Evolutionary conservation across 1,139 yeast species (phyloP).

Genomic region (Yamadazyma trypodendri): DNA sequence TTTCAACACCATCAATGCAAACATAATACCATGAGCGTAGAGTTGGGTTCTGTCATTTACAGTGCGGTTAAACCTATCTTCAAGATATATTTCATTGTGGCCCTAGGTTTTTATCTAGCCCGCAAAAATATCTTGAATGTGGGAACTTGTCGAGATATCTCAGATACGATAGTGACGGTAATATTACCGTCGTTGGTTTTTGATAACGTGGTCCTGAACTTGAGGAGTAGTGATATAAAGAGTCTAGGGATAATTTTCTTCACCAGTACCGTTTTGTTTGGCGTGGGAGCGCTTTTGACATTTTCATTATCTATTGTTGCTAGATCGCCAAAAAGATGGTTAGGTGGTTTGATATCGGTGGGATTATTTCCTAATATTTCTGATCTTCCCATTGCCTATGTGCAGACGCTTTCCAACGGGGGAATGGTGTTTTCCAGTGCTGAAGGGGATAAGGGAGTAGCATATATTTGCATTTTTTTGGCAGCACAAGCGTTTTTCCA

Average conservation of each 20-base stretch:
- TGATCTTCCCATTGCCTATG: slow-evolving; percentile 86
- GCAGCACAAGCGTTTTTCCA: slow-evolving; percentile 69
- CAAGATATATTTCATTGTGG: slow-evolving; percentile 77
- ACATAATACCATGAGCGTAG: slow-evolving; percentile 7
- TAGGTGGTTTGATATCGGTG: slow-evolving; percentile 70
- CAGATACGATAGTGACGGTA: slow-evolving; percentile 69
- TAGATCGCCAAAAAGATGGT: slow-evolving; percentile 68
- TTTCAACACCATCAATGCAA: neutral
- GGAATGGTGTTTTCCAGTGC: slow-evolving; percentile 51
- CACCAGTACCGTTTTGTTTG: slow-evolving; percentile 46
- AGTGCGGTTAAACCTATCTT: slow-evolving; percentile 83
- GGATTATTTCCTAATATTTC: slow-evolving; percentile 70
- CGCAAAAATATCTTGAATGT: slow-evolving; percentile 66
- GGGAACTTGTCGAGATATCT: slow-evolving; percentile 70
- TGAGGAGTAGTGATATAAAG: slow-evolving; percentile 71
- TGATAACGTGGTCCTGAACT: slow-evolving; percentile 67
- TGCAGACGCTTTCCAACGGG: slow-evolving; percentile 75
- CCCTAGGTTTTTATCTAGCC: slow-evolving; percentile 67
- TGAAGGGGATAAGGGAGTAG: slow-evolving; percentile 77
- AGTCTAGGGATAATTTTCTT: slow-evolving; percentile 72
- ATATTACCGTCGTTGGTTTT: slow-evolving; percentile 79
- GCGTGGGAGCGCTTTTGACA: slow-evolving; percentile 37
- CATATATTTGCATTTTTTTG: slow-evolving; percentile 78
- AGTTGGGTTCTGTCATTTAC: slow-evolving; percentile 69
- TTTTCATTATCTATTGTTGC: slow-evolving; percentile 31